phyloP scores from a whole-genome alignment of 768 basidiomycete species.

The Leccinum disarticulatum region DNA sequence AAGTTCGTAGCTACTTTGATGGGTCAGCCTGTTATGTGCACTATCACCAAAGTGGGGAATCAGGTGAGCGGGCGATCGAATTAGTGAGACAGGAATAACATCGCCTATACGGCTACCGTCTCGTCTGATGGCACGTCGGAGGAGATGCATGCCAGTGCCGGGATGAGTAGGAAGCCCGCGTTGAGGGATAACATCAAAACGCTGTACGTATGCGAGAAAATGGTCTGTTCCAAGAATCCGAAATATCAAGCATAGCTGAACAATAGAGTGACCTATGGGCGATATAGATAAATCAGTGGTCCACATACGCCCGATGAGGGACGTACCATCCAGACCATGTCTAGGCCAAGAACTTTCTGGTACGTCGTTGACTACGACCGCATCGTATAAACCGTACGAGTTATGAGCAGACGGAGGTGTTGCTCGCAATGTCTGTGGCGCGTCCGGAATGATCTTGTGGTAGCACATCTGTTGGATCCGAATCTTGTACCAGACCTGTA shows the following conservation, averaged over 20 bases:
- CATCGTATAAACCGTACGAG: neutral
- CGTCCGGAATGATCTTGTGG: neutral
- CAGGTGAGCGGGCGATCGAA: neutral
- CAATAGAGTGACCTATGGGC: neutral
- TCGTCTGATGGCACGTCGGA: neutral
- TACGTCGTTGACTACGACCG: neutral
- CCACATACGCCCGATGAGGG: neutral
- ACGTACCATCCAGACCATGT: neutral
- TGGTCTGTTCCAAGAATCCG: neutral
- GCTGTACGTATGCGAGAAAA: neutral
- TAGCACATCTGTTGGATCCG: neutral
- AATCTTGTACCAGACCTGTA: neutral
- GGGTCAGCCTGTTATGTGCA: neutral
- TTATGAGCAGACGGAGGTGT: neutral
- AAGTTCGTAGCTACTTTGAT: neutral
- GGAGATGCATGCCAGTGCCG: neutral
- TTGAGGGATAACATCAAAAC: neutral
- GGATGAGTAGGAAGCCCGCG: neutral
- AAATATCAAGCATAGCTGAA: neutral
- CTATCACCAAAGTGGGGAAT: neutral
- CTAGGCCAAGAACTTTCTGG: neutral
- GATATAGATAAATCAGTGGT: neutral
- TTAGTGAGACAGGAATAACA: neutral
- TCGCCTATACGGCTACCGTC: neutral
- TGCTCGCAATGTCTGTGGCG: neutral